Evolutionary conservation across 306 rosid genomes (phyloP), one percentile per base, ranked within the genome.

Genomic region (Dalbergia cultrata): DNA sequence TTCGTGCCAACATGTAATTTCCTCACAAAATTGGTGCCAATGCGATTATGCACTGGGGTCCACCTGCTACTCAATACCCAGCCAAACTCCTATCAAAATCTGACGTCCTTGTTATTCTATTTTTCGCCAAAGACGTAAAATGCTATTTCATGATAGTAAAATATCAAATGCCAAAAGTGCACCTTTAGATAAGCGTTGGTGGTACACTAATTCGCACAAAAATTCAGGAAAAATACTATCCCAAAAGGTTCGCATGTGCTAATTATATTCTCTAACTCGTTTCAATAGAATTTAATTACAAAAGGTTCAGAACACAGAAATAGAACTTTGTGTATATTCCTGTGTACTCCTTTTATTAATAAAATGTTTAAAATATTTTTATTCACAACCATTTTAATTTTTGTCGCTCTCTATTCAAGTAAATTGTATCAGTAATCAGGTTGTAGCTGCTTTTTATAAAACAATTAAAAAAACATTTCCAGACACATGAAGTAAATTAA

Each of bases 1-100:
- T 82, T 59, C 63, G 67, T 82, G 86, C 81, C 53, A 44, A 66
- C 34, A 18, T 69, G 67, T 82, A 72, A 84, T 81, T 76, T 80
- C 43, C 65, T 54, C 85, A 59, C 79, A 57, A 63, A 62, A 41
- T 66, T 49, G 13, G 57, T 79, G 72, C 12, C 47, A 33, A n/a
- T 44, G 76, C 43, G 70, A 70, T 69, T 60, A 70, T 39, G 54
- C 82, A 17, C 50, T 45, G 6, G 64, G 71, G 70, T 34, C 71
- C 64, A 13, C 26, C 4, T 47, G 43, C 78, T 14, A 44, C 76
- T 9, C 43, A 53, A 19, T 35, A 66, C 22, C 8, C 21, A 54
- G 22, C 26, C 9, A 13, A 8, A 5, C 18, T 19, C 64, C 72
- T 39, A 54, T 5, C 41, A n/a, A 33, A 62, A 62, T 37, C 50